phyloP scores from a whole-genome alignment of 2,329 filamentous ascomycete genomes.

The Amauroascus verrucosus region DNA sequence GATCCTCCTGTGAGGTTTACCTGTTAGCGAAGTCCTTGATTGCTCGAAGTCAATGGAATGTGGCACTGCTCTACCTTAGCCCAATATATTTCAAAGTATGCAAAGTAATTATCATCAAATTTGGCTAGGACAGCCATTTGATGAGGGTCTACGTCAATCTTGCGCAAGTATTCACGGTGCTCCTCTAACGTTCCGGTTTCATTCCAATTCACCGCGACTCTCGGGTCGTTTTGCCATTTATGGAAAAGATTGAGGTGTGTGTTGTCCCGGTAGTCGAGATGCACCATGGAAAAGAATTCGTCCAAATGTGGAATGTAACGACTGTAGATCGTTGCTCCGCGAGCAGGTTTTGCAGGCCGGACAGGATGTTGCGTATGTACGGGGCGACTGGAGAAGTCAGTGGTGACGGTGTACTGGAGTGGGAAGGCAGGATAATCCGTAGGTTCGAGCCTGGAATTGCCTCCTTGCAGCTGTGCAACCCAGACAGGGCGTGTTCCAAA shows the following conservation, averaged over 20 bases:
- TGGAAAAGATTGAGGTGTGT: conserved; percentile 64
- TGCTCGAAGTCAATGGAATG: neutral
- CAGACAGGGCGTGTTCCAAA: conserved; percentile 55
- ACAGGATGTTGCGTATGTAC: conserved; percentile 59
- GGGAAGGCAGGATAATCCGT: conserved; percentile 27
- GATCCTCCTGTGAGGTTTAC: conserved; percentile 41
- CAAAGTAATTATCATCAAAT: conserved; percentile 61
- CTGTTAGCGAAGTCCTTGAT: neutral
- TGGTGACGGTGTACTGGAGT: conserved; percentile 37
- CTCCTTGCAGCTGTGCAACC: conserved; percentile 40
- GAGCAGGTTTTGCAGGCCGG: conserved; percentile 59
- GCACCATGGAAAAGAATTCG: conserved; percentile 66
- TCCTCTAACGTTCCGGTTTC: conserved; percentile 65
- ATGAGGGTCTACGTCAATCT: conserved; percentile 61
- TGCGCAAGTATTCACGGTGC: conserved; percentile 60
- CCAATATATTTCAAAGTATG: conserved; percentile 75
- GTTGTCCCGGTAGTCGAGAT: conserved; percentile 54
- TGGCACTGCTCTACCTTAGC: conserved; percentile 44
- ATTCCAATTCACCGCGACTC: conserved; percentile 70
- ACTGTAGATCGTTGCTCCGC: conserved; percentile 62
- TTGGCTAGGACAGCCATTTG: conserved; percentile 58
- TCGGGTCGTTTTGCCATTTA: conserved; percentile 72
- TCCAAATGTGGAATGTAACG: conserved; percentile 65
- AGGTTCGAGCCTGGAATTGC: conserved; percentile 20
- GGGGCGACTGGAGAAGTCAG: conserved; percentile 38